These are phyloP conservation scores for Paecilomyces sp. DNA, from an alignment of 2,329 filamentous ascomycete species.

Conservation along the genomic window DNA sequence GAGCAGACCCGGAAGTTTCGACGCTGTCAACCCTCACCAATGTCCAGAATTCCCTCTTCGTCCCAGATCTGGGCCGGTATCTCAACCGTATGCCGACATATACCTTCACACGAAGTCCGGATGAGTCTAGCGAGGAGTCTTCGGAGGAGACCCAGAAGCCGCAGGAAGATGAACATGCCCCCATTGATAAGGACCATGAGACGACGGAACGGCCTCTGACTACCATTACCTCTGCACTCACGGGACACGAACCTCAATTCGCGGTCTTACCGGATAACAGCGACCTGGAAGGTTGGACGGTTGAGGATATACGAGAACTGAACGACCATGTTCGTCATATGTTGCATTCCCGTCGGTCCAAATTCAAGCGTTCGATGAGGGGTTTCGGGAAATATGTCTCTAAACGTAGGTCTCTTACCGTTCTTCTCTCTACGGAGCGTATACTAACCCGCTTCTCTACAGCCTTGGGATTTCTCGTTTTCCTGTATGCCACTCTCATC, in stretches of 20 bases:
- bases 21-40: constrained; percentile 80
- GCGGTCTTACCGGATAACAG: constrained; percentile 72
- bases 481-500: constrained; percentile 73
- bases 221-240: constrained; percentile 62
- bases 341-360: constrained; percentile 71
- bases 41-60: constrained; percentile 81
- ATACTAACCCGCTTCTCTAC: constrained; percentile 3
- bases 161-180: constrained; percentile 14
- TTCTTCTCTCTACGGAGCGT: background rate
- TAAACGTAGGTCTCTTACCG: constrained; percentile 46
- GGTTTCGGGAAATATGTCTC: constrained; percentile 75
- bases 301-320: constrained; percentile 65
- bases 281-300: constrained; percentile 65
- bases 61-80: constrained; percentile 69
- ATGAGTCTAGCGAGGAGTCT: constrained; percentile 21
- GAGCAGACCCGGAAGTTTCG: constrained; percentile 70
- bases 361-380: constrained; percentile 70
- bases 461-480: constrained; percentile 76
- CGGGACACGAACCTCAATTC: constrained; percentile 58
- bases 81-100: constrained; percentile 76
- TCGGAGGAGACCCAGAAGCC: constrained; percentile 19
- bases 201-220: constrained; percentile 25
- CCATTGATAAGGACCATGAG: constrained; percentile 6
- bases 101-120: constrained; percentile 51
- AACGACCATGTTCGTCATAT: constrained; percentile 85